Evolutionary conservation across 768 basidiomycete species (phyloP).

Genomic region (Leccinum imitatum): DNA sequence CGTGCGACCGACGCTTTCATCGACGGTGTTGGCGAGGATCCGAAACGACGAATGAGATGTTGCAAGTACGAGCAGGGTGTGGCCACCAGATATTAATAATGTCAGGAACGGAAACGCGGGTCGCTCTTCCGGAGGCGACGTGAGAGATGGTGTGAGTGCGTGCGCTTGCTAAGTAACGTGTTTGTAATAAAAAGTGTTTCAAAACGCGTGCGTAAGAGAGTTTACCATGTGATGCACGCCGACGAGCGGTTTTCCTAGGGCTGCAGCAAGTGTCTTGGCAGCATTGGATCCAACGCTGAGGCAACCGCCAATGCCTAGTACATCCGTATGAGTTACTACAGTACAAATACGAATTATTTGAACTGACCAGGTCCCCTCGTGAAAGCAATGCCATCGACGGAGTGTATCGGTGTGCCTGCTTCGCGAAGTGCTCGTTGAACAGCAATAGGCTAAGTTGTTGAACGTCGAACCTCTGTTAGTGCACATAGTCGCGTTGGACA

Average conservation of each 20-base stretch:
- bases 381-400: constrained; percentile 87
- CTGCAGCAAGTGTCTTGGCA: constrained; percentile 83
- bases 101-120: constrained; percentile 85
- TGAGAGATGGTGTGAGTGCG: constrained; percentile 77
- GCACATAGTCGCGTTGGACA: neutral
- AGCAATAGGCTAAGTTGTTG: constrained; percentile 59
- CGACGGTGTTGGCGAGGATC: constrained; percentile 71
- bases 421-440: constrained; percentile 66
- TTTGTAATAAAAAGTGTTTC: neutral
- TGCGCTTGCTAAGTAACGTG: constrained; percentile 76
- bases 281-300: constrained; percentile 77
- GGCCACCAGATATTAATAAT: constrained; percentile 90
- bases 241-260: constrained; percentile 72
- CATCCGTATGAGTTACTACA: constrained; percentile 1
- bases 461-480: neutral
- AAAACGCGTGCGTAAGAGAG: constrained; percentile 9
- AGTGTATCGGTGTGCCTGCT: constrained; percentile 53
- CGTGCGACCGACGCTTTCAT: constrained; percentile 74
- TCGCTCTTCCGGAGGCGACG: constrained; percentile 41
- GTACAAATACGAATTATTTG: neutral
- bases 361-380: constrained; percentile 79
- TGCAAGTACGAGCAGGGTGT: constrained; percentile 84
- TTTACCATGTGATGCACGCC: constrained; percentile 95
- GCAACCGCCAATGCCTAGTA: constrained; percentile 73
- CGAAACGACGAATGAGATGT: constrained; percentile 55